phyloP scores from a whole-genome alignment of 257 asterid genomes.

The Cinchona pubescens region DNA sequence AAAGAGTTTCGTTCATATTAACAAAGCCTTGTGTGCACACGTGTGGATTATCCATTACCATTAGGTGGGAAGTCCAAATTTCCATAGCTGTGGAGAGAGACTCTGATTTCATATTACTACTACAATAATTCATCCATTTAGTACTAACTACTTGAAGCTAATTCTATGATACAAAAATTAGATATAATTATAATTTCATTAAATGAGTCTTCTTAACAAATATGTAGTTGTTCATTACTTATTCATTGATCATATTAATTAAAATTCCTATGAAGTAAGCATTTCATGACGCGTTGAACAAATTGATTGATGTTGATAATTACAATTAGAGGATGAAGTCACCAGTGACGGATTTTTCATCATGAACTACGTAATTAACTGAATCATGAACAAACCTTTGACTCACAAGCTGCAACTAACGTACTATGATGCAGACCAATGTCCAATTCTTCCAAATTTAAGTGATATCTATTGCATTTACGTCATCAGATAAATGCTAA shows the following conservation, averaged over 20 bases:
- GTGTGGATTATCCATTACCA: constrained; percentile 17
- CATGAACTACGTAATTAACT: background rate
- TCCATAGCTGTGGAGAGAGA: constrained; percentile 29
- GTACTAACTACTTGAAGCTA: background rate
- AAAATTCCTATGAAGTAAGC: background rate
- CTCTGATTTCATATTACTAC: too few relatives aligned
- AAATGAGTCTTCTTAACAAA: too few relatives aligned
- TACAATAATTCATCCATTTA: background rate
- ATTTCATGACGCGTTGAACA: background rate
- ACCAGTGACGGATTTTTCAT: constrained; percentile 19
- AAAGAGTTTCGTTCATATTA: constrained; percentile 2
- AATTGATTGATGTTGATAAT: background rate
- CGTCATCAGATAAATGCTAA: background rate
- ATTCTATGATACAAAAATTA: background rate
- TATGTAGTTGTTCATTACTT: background rate
- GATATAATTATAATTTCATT: background rate
- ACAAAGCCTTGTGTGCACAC: constrained; percentile 19
- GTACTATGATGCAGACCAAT: background rate
- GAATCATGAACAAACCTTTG: background rate
- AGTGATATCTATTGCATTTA: background rate
- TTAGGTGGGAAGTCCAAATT: constrained; percentile 30
- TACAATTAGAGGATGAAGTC: constrained; percentile 24
- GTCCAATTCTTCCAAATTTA: background rate
- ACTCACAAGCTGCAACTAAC: background rate
- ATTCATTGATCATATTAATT: background rate